Percentiles rank a stretch among this genome's conserved stretches.
Evolutionary conservation across 352 stramenopile species (phyloP).

Genomic region (Globisporangium camurandrum): DNA sequence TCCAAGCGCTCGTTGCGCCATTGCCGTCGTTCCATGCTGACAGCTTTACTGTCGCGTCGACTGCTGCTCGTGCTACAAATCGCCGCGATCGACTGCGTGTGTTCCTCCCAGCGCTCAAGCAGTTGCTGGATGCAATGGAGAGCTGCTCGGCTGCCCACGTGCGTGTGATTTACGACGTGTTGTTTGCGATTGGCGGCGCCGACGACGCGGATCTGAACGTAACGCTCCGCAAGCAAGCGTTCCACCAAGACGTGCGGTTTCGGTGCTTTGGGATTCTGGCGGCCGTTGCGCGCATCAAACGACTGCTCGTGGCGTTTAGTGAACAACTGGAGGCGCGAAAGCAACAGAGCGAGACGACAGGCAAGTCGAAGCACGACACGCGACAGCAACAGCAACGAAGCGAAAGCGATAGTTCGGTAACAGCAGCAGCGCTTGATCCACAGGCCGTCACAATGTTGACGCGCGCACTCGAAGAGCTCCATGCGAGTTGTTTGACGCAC

Average conservation of each 20-base stretch:
- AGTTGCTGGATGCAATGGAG: constrained; percentile 49
- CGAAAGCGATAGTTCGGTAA: not conserved
- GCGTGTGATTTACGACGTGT: constrained; percentile 42
- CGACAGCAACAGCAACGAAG: not conserved
- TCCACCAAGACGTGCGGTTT: constrained; percentile 47
- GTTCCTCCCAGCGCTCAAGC: constrained; percentile 40
- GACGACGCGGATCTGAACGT: constrained; percentile 49
- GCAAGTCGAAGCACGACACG: not conserved
- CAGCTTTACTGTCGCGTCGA: not conserved
- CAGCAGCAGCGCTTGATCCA: not conserved
- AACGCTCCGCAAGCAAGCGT: constrained; percentile 41
- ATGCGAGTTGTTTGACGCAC: constrained; percentile 20
- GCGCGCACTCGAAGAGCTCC: constrained; percentile 21
- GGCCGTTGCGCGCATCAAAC: constrained; percentile 26
- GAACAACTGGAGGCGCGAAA: no score
- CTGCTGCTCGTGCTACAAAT: constrained; percentile 8
- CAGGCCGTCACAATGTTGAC: constrained; percentile 10
- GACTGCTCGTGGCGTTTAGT: constrained; percentile 18
- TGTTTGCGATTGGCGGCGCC: constrained; percentile 35
- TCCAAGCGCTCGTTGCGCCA: constrained; percentile 22
- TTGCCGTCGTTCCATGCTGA: constrained; percentile 13
- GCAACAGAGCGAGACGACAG: no score
- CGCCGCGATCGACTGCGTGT: constrained; percentile 19
- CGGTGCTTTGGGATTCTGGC: constrained; percentile 41
- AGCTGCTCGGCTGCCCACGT: constrained; percentile 25